Conservation (phyloP, 352 stramenopile genomes). For the Pythium biforme region DNA sequence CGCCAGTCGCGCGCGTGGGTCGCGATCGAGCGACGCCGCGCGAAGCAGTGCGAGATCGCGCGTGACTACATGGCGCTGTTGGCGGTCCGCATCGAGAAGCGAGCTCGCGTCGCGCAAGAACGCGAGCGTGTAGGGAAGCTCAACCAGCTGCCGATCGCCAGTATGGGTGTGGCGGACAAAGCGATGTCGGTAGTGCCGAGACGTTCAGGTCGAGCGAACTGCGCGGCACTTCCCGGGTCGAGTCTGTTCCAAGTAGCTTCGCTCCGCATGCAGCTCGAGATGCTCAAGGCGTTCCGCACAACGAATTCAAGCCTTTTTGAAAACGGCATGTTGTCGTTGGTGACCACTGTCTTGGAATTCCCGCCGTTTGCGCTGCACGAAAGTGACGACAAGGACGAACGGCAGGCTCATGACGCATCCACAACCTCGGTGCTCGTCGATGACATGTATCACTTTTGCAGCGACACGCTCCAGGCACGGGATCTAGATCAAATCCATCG, state of each 20-base stretch:
- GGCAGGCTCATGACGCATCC: slow-evolving; percentile 28
- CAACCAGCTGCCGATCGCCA: neutral
- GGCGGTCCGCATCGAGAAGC: slow-evolving; percentile 2
- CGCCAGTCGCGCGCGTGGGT: slow-evolving; percentile 3
- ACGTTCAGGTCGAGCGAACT: neutral
- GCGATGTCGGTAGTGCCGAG: neutral
- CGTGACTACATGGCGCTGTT: slow-evolving; percentile 22
- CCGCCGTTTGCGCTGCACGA: slow-evolving; percentile 49
- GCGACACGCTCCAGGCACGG: slow-evolving; percentile 31
- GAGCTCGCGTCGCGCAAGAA: slow-evolving; percentile 2
- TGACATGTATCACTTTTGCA: slow-evolving; percentile 54
- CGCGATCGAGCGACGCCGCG: slow-evolving; percentile 13
- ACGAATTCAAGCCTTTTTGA: slow-evolving; percentile 49
- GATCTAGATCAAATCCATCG: slow-evolving; percentile 28
- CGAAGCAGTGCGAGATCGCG: slow-evolving; percentile 25
- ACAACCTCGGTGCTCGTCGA: slow-evolving; percentile 26
- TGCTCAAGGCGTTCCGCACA: slow-evolving; percentile 55
- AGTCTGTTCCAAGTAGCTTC: slow-evolving; percentile 49
- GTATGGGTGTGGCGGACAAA: neutral
- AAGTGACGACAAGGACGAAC: neutral
- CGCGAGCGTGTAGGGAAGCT: neutral
- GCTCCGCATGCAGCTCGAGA: slow-evolving; percentile 68
- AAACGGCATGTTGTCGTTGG: slow-evolving; percentile 42
- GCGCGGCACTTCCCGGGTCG: neutral
- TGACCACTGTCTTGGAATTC: slow-evolving; percentile 59